Base-by-base conservation (phyloP, 192 early-diverging fungal genomes). In the Backusella psychrophila region DNA sequence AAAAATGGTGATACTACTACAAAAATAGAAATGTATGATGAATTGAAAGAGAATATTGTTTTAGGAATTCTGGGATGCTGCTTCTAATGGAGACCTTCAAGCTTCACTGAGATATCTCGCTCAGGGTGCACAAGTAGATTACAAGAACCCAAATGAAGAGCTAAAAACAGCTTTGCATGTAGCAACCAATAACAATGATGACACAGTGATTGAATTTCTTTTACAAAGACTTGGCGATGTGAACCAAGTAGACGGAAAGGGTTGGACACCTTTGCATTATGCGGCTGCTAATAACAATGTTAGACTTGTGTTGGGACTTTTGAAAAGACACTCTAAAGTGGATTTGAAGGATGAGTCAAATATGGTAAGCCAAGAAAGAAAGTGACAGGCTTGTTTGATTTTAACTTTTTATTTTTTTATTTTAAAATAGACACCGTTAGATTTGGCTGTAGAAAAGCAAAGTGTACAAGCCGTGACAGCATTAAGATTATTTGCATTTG, bases 201-300 rank as follows among this genome's bases (percentile, higher is more conserved):
- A 92, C 76, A 81, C 89, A 9, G 85, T 87, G 33, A 85, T 92
- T 2, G 96, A 97, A 85, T 93, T 97, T 65, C 75, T 97, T 34
- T 80, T 96, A 49, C 87, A 90, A 65, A 95, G 96, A 94, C 89
- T 85, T 44, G 90, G 91, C 42, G 88, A 95, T 71, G 84, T 92
- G 33, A 91, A 95, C 71, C 74, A 85, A 67, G 33, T 85, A 56
- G 88, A 93, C 79, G 78, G 80, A 72, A 72, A 90, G 9, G 94
- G 93, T 38, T 87, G 92, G 85, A 89, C 91, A 14, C 84, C 87
- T 8, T 68, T 97, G 49, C 94, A 95, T 75, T 87, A 89, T 72
- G 95, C 95, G 0, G 89, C 90, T 67, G 86, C 90, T 21, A 85
- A 84, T n/a, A 93, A 93, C 66, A 91, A 92, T 76, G 86, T 89